phyloP scores from a whole-genome alignment of 306 rosid genomes.

The Lagenaria siceraria region DNA sequence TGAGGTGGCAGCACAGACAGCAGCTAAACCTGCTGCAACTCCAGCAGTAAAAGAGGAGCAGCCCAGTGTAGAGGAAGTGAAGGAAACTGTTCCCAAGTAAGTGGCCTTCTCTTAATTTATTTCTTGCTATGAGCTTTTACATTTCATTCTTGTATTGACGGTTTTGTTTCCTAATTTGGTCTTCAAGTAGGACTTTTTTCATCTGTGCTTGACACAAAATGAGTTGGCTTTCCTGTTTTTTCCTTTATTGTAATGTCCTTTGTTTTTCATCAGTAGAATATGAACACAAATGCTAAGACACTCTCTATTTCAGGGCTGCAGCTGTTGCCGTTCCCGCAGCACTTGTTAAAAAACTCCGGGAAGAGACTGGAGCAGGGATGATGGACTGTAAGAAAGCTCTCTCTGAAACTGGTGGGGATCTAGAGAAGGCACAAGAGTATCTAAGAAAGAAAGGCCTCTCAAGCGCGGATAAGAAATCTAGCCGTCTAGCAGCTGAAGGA shows the following conservation, averaged over 20 bases:
- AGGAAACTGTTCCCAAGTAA: constrained; percentile 63
- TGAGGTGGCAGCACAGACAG: constrained; percentile 97
- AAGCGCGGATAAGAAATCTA: constrained; percentile 80
- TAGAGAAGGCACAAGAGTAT: constrained; percentile 92
- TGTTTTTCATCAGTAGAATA: not conserved
- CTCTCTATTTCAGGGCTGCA: constrained; percentile 40
- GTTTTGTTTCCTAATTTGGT: not conserved
- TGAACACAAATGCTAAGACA: not conserved
- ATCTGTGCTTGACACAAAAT: not conserved
- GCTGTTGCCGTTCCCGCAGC: constrained; percentile 54
- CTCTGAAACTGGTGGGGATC: constrained; percentile 86
- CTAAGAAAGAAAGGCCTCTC: constrained; percentile 96
- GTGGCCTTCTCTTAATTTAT: constrained; percentile 10
- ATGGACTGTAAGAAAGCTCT: constrained; percentile 99
- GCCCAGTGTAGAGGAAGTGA: constrained; percentile 38
- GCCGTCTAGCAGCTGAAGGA: constrained; percentile 92
- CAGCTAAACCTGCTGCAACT: constrained; percentile 39
- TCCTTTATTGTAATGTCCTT: not conserved
- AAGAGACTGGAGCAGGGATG: constrained; percentile 99
- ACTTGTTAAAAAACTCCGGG: constrained; percentile 80
- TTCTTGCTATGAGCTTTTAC: not conserved
- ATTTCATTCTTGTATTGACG: not conserved
- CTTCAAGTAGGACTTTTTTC: not conserved
- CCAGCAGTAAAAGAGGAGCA: constrained; percentile 37
- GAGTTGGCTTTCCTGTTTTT: not conserved